Evolutionary conservation across 129 eudicot species (phyloP), one percentile per base, ranked within the genome.

Genomic region (Flaveria sonorensis): DNA sequence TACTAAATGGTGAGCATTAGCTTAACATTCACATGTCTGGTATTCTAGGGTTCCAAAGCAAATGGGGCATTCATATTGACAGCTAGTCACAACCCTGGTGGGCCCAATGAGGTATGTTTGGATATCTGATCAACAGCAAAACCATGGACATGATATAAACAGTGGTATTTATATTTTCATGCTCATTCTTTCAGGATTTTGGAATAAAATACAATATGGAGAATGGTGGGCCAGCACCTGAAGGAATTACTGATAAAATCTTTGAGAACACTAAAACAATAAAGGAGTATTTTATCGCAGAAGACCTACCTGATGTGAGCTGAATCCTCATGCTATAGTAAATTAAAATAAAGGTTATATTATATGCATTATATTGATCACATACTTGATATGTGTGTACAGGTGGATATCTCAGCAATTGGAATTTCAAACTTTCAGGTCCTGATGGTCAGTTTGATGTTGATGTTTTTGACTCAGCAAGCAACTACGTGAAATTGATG

Each of bases 211-310:
- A 94, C 86, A 94, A 91, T 82, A 94, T 94, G 99, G 99, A 85
- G 85, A 94, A 94, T 83, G 99, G 99, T 66, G 99, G 99, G 73
- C 99, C 99, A 36, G 99, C 99, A 74, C 99, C 96, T 8, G 99
- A 94, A 87, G 97, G 97, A 82, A 81, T 94, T 63, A 94, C 99
- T 36, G 88, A 94, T 76, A 89, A 87, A 82, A 94, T 94, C 53
- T 94, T 84, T 72, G 85, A 90, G 75, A 91, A 91, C 89, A 94
- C 99, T 1, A 94, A 86, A 74, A 87, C 94, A 73, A 94, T 94
- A 75, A 91, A 91, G 90, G 98, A 91, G 78, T 94, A 94, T 83
- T 75, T 91, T 65, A 85, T 87, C 77, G 96, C 96, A 55, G 96
- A 94, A 89, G 93, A 86, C 88, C 80, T 94, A 23, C 96, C 97